Conservation (phyloP, 495 filamentous ascomycete species). For the Hyaloscypha finlandica region DNA sequence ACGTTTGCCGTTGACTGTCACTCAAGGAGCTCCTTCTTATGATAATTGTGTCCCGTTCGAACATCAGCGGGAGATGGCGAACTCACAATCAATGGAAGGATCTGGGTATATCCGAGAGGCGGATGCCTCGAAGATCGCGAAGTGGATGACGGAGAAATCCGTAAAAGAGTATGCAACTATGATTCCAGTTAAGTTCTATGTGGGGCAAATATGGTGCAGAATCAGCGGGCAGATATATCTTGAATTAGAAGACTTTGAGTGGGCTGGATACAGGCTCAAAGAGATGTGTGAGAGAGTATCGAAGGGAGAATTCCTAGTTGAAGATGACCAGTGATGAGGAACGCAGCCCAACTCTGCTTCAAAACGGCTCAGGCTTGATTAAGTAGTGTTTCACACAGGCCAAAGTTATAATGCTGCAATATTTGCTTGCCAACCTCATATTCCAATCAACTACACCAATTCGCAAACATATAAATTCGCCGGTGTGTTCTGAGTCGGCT, state of each 20-base stretch:
- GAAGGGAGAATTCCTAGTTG: conserved; percentile 31
- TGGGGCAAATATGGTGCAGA: conserved; percentile 63
- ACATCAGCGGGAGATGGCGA: background rate
- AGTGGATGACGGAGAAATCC: conserved; percentile 59
- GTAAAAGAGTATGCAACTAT: conserved; percentile 68
- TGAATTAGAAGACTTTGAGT: conserved; percentile 75
- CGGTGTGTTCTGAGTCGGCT: too few relatives aligned
- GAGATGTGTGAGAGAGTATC: conserved; percentile 60
- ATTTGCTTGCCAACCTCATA: too few relatives aligned
- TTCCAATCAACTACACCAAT: too few relatives aligned
- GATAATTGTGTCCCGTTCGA: background rate
- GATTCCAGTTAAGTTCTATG: conserved; percentile 61
- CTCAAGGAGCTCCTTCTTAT: too few relatives aligned
- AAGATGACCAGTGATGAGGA: background rate
- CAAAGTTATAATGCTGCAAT: too few relatives aligned
- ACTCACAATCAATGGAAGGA: background rate
- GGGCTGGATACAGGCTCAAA: conserved; percentile 59
- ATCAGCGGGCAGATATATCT: conserved; percentile 81
- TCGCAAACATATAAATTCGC: too few relatives aligned
- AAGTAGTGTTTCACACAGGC: too few relatives aligned
- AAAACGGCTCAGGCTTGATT: too few relatives aligned
- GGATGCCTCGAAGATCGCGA: conserved; percentile 42
- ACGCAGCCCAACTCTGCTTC: too few relatives aligned
- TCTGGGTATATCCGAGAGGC: conserved; percentile 3
- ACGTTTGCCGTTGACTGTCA: conserved; percentile 16